Conservation (phyloP, 192 early-diverging fungal genomes). For the Entomortierella lignicola region DNA sequence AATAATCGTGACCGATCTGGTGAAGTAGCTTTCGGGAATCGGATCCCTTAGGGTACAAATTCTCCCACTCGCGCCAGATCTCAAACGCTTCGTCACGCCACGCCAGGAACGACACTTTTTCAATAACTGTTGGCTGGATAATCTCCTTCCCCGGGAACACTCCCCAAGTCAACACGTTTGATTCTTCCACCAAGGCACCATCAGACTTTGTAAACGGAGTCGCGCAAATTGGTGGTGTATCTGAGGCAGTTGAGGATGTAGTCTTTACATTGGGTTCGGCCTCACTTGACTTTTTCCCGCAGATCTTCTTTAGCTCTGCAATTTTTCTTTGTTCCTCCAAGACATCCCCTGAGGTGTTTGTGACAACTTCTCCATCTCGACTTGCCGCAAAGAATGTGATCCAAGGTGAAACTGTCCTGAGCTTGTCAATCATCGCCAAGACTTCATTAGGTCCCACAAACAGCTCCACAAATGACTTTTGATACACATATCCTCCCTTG, state of each 20-base stretch:
- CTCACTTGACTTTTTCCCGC: conserved; percentile 64
- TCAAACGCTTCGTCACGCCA: conserved; percentile 90
- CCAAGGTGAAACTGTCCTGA: conserved; percentile 66
- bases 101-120: conserved; percentile 77
- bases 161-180: conserved; percentile 91
- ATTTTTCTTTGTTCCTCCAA: conserved; percentile 49
- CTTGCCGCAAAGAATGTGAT: conserved; percentile 95
- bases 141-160: conserved; percentile 93
- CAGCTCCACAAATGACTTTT: conserved; percentile 88
- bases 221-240: conserved; percentile 56
- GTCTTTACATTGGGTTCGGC: conserved; percentile 28
- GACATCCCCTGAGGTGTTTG: conserved; percentile 34
- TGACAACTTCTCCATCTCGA: conserved; percentile 60
- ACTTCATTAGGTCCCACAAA: conserved; percentile 76
- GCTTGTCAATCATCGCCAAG: conserved; percentile 60
- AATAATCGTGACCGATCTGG: conserved; percentile 71
- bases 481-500: conserved; percentile 84
- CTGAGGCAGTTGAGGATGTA: not conserved
- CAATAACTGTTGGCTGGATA: conserved; percentile 87
- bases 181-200: conserved; percentile 63
- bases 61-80: conserved; percentile 85
- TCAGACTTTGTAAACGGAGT: conserved; percentile 61
- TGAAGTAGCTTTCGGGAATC: conserved; percentile 69
- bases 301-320: conserved; percentile 60
- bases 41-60: conserved; percentile 70